Evolutionary conservation across 352 stramenopile species (phyloP), one percentile per base, ranked within the genome.

Genomic region (Phytopythium montanum): DNA sequence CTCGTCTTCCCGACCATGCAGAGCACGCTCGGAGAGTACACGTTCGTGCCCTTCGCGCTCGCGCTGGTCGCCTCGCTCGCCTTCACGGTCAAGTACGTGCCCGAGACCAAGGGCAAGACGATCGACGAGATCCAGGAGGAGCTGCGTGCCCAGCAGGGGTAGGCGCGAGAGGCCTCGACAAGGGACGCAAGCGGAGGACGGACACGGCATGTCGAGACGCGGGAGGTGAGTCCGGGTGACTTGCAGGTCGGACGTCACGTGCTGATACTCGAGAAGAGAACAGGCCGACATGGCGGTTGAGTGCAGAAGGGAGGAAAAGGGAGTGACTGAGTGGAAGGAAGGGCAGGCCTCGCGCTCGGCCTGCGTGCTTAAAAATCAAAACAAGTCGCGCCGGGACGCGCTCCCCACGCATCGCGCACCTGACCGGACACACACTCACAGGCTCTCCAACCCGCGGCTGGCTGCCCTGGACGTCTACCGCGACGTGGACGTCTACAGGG

Each of bases 1-100:
- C 70, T 98, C 29, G 70, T 85, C 44, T 99, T 98, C 70, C 96
- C 95, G 8, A 95, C 85, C 53, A 83, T 98, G 59, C 88, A 97
- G 66, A 65, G 69, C 48, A 66, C 78, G 39, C 66, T 98, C 57
- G 88, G 82, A 42, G 66, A 92, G 31, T 97, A 88, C 73, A 92
- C 82, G 36, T 98, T 98, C 67, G 79, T 90, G 53, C 94, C 94
- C 14, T 98, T 98, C 72, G 73, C 80, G 33, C 62, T 82, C 23
- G 73, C 91, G 28, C 74, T 98, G 31, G 70, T 87, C n/a, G 54
- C 90, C 16, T 68, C 82, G 38, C 81, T 91, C 23, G 67, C 77
- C 19, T 98, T 96, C 71, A 78, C 76, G 6, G 56, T 94, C 29
- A 83, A 85, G 58, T 88, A 88, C 54, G 75, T 98, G 29, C 92